Evolutionary conservation across 441 rosid genomes (phyloP), one percentile per base, ranked within the genome.

Genomic region (Adansonia gregorii): DNA sequence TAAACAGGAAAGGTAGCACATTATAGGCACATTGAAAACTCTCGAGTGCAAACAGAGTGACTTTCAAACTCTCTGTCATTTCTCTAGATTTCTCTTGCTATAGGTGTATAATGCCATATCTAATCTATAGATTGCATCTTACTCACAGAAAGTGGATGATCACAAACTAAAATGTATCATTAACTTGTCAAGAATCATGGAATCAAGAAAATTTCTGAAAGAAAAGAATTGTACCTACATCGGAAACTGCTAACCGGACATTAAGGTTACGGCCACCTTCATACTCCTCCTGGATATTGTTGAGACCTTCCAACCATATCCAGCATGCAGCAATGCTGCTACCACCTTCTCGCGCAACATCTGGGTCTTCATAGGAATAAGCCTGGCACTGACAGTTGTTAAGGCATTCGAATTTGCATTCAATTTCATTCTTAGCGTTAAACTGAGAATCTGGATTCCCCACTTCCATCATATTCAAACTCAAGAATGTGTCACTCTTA

Each of bases 301-400:
- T 74, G 39, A 93, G 88, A 52, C 80, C 85, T 24, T 84, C 84
- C 2, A 76, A 64, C 94, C 95, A 93, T 83, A 90, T 86, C 92
- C 88, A 90, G 87, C 97, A 91, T 8, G 66, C 77, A 15, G 82
- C 22, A 6, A 4, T 15, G n/a, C 61, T 60, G 64, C 74, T 78
- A 49, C 24, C 59, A 60, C 60, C 75, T 67, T 49, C 66, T 72
- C 65, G 80, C 49, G 46, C 48, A 8, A 0, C 35, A 11, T 76
- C 73, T 58, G 70, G 72, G 48, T 35, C 75, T 63, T 75, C 78
- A 77, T 81, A 87, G 24, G 93, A 89, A 79, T 83, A 88, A 6
- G 90, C 90, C 63, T 83, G 85, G 81, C 93, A 91, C n/a, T 81
- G 78, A 67, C 91, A 88, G 49, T 80, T 79, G 69, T 78, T 81